Evolutionary conservation across 305 asterid species (phyloP).

Genomic region (Ilex paraguariensis): DNA sequence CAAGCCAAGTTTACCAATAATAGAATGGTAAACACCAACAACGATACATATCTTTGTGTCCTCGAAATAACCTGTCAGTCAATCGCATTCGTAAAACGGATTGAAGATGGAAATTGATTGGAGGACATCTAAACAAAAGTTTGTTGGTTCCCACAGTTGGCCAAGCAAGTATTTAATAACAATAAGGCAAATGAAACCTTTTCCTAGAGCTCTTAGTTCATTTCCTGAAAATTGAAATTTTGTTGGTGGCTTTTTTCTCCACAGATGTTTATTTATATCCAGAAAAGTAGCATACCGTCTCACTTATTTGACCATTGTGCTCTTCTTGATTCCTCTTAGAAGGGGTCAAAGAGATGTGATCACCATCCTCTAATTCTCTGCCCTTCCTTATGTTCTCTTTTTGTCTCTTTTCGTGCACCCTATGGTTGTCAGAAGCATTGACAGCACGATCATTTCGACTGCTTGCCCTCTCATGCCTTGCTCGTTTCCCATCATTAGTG

Average conservation of each 20-base stretch:
- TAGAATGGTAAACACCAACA: too few relatives aligned
- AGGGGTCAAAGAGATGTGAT: constrained; percentile 40
- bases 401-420: constrained; percentile 52
- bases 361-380: constrained; percentile 62
- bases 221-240: neutral
- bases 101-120: too few relatives aligned
- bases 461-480: constrained; percentile 60
- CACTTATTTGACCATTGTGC: constrained; percentile 47
- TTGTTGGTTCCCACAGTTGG: neutral
- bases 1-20: too few relatives aligned
- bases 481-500: constrained; percentile 55
- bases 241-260: constrained; percentile 4
- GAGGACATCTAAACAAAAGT: neutral
- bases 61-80: too few relatives aligned
- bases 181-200: neutral
- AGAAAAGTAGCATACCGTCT: constrained; percentile 64
- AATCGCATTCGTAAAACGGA: too few relatives aligned
- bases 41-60: too few relatives aligned
- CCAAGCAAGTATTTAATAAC: neutral
- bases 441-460: constrained; percentile 59
- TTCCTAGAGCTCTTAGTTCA: neutral
- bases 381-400: constrained; percentile 56
- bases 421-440: constrained; percentile 52
- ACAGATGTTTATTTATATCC: constrained; percentile 22
- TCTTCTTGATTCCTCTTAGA: constrained; percentile 63